Evolutionary conservation across 2,329 filamentous ascomycete genomes (phyloP).

Genomic region (Zasmidium cellare): DNA sequence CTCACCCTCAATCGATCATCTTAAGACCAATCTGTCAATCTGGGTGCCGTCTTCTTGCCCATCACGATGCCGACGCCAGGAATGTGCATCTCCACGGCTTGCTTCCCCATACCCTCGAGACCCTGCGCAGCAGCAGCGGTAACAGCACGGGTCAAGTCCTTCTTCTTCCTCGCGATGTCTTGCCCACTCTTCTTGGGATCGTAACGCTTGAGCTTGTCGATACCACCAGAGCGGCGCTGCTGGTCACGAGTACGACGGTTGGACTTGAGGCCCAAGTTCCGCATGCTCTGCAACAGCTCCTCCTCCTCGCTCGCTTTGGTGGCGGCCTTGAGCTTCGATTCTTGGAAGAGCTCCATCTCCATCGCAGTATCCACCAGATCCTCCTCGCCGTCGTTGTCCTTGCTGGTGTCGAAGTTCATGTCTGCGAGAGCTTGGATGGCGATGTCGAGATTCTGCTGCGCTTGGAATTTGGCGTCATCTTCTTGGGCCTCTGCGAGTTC

Average conservation of each 20-base stretch:
- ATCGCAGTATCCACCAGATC: not conserved
- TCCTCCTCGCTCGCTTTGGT: not conserved
- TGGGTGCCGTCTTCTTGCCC: not conserved
- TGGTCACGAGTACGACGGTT: not conserved
- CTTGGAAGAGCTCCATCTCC: not conserved
- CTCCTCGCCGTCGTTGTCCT: not conserved
- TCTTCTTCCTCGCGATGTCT: not conserved
- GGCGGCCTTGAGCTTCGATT: not conserved
- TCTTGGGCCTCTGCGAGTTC: not conserved
- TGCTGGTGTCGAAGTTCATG: not conserved
- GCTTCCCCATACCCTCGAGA: not conserved
- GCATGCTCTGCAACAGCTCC: not conserved
- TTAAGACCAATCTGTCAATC: not conserved
- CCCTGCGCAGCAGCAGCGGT: not conserved
- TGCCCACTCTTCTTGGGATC: not conserved
- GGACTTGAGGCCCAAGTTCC: not conserved
- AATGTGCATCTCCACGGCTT: not conserved
- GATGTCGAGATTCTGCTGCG: not conserved
- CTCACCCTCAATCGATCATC: no score
- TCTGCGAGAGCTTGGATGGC: not conserved
- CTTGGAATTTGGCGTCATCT: not conserved
- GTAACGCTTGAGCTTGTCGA: not conserved
- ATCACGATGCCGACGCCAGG: not conserved
- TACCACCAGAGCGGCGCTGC: not conserved
- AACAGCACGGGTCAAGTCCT: not conserved